Conservation (phyloP, 2,329 filamentous ascomycete species). For the Erysiphe pisi region DNA sequence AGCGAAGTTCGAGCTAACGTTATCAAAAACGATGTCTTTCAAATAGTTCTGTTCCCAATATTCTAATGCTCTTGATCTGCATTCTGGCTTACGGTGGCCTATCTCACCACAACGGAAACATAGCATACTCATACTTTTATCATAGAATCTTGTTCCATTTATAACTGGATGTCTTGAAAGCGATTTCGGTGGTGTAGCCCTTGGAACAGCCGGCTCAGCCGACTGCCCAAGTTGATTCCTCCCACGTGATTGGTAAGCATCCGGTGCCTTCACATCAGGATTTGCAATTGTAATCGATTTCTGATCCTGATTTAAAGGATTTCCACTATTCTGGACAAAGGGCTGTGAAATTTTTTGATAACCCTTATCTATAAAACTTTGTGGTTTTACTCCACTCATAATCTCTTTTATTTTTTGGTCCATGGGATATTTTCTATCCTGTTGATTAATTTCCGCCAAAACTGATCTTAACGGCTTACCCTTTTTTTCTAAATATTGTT, state of each 20-base stretch:
- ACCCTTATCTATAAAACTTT: no score
- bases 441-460: neutral
- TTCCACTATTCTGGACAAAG: no score
- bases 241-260: no score
- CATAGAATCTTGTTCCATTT: neutral
- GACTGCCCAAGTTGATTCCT: no score
- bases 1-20: neutral
- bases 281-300: no score
- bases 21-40: neutral
- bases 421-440: neutral
- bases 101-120: neutral
- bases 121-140: neutral
- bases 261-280: no score
- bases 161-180: neutral
- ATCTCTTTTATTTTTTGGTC: neutral
- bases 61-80: neutral
- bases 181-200: neutral
- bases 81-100: neutral
- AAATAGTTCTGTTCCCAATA: neutral
- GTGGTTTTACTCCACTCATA: no score
- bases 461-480: neutral
- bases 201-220: neutral
- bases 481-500: neutral
- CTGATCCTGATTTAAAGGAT: no score
- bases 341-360: no score